Base-by-base conservation (phyloP, 1,139 yeast genomes). In the Sugiyamaella novakii region DNA sequence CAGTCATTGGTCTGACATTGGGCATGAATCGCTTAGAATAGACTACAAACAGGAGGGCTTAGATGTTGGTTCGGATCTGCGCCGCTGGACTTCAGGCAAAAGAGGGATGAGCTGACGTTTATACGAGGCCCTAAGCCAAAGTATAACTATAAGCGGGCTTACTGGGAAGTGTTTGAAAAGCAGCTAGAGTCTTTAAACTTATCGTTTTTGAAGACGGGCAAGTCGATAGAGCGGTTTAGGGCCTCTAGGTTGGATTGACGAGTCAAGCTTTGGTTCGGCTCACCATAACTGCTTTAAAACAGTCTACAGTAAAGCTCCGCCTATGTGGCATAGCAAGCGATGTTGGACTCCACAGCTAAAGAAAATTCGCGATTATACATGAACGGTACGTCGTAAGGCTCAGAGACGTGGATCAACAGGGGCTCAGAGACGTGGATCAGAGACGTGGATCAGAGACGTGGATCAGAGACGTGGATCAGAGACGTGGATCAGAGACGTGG, bases 121-220 rank as follows among this genome's bases (percentile, higher is more conserved):
- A 28, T 28, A 28, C 30, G 30, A 28, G 30, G 30, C n/a, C 30
- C n/a, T 28, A 14, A 28, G 12, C 30, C 30, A 28, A 28, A 28
- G 30, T 28, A 28, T 28, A 28, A 28, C 30, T 28, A 11, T 14
- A 28, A 28, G n/a, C 5, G n/a, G 5, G 30, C 30, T 11, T n/a
- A 28, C 12, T 28, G 30, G 30, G n/a, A n/a, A 14, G n/a, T 11
- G n/a, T 28, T 28, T 28, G n/a, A 28, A 28, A 14, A 28, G 5
- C 14, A 28, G n/a, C 30, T 28, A 14, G 5, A 28, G 12, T 28
- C 30, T 28, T 28, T 10, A 28, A 5, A 14, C 30, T 10, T 28
- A 28, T 11, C 30, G 14, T 28, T 11, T 14, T 28, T 28, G 30
- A n/a, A 28, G 30, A 28, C 30, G n/a, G 10, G 30, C n/a, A 14